Base-by-base conservation (phyloP, 345 rosid species). In the Hypericum androsaemum region DNA sequence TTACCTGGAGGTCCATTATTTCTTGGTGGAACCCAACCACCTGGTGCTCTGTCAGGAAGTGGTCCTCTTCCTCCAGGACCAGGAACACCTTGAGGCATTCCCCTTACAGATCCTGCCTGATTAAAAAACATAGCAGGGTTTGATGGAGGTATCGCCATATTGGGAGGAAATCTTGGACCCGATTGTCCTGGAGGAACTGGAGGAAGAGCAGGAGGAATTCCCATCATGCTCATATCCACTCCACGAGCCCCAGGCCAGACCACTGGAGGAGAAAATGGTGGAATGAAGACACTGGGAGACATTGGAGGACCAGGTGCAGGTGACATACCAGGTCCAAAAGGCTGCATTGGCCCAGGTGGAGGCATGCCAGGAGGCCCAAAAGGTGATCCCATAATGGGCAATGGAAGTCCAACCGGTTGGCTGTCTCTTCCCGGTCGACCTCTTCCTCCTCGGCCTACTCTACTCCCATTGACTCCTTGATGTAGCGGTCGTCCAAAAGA, bases 191-290 rank as follows among this genome's bases (percentile, higher is more conserved):
- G 88, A 70, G 96, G 94, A 67, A 78, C 72, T 39, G 89, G 79
- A 64, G 94, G 74, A 39, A 81, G 81, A 62, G 80, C 81, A 47
- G 94, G 94, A 38, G 94, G 94, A 47, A 81, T 78, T 60, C 84
- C 94, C 57, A 88, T 64, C 83, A 92, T 69, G 61, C 73, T 92
- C 72, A 87, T 80, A 74, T 92, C 98, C 12, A 81, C 80, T 39
- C 89, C 97, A 53, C 98, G 88, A 17, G 95, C 74, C 40, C 96
- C 97, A 64, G 81, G 76, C 97, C 98, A 92, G 42, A 85, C 78
- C 52, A 84, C 79, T 43, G 88, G 83, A n/a, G 84, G 77, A 49
- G 84, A 40, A 78, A 85, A 92, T 11, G 89, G 83, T 46, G 83
- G 90, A 63, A 92, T 69, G 71, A 81, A 85, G 54, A 88, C 94